Evolutionary conservation across 2,329 filamentous ascomycete genomes (phyloP).

Genomic region (Cercospora sp.): DNA sequence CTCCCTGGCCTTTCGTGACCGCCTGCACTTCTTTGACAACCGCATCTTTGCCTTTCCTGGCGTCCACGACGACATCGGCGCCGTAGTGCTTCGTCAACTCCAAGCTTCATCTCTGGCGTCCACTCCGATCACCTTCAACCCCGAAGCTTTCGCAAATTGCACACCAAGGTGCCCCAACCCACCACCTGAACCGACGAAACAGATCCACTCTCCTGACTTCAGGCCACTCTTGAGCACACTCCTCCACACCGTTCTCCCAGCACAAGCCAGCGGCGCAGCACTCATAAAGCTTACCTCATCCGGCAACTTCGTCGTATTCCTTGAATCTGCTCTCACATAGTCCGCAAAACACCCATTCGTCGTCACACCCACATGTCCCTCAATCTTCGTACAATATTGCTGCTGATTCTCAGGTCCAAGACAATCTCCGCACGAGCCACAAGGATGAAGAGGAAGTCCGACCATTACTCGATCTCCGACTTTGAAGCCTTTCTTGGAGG

Average conservation of each 20-base stretch:
- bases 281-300: constrained; percentile 51
- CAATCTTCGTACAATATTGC: constrained; percentile 55
- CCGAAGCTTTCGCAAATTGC: constrained; percentile 54
- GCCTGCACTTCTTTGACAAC: constrained; percentile 52
- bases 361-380: constrained; percentile 53
- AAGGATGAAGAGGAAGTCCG: constrained; percentile 55
- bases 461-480: constrained; percentile 59
- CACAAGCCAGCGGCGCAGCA: constrained; percentile 60
- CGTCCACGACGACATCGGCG: constrained; percentile 57
- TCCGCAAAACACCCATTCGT: constrained; percentile 60
- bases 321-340: constrained; percentile 55
- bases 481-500: constrained; percentile 46
- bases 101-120: constrained; percentile 57
- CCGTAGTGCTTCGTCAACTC: constrained; percentile 51
- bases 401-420: constrained; percentile 49
- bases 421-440: constrained; percentile 57
- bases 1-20: constrained; percentile 53
- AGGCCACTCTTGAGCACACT: constrained; percentile 48
- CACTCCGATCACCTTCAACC: constrained; percentile 55
- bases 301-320: constrained; percentile 51
- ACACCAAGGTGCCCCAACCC: constrained; percentile 57
- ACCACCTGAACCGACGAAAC: constrained; percentile 52
- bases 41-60: constrained; percentile 49
- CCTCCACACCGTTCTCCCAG: constrained; percentile 55
- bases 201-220: constrained; percentile 43